Evolutionary conservation across 352 stramenopile species (phyloP).

Genomic region (Globisporangium nodosum): DNA sequence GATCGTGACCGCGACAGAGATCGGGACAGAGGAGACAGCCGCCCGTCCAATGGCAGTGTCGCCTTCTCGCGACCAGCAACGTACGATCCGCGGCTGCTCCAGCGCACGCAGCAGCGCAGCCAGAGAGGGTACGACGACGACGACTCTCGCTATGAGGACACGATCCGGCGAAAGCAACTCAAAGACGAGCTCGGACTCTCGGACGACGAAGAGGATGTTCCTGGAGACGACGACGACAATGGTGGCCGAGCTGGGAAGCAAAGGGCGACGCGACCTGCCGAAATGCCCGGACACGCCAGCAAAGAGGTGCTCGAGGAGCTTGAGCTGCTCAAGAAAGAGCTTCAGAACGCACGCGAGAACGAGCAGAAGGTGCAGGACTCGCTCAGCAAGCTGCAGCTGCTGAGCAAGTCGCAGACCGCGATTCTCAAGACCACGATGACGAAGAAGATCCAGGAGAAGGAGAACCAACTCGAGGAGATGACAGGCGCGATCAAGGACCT

Average conservation of each 20-base stretch:
- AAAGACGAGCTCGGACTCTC: slow-evolving; percentile 79
- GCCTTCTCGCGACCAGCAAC: slow-evolving; percentile 78
- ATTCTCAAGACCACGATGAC: slow-evolving; percentile 83
- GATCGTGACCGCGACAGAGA: background rate
- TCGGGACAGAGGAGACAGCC: background rate
- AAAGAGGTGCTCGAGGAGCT: slow-evolving; percentile 30
- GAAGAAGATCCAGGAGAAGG: slow-evolving; percentile 73
- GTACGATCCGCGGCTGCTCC: slow-evolving; percentile 72
- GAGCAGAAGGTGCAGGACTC: slow-evolving; percentile 78
- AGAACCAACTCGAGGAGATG: slow-evolving; percentile 62
- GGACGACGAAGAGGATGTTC: slow-evolving; percentile 39
- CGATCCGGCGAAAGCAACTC: slow-evolving; percentile 51
- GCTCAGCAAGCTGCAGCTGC: slow-evolving; percentile 69
- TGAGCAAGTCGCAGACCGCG: slow-evolving; percentile 81
- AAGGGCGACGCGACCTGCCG: slow-evolving; percentile 2
- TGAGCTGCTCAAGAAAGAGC: slow-evolving; percentile 53
- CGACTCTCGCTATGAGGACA: slow-evolving; percentile 31
- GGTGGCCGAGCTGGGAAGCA: background rate
- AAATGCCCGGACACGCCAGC: slow-evolving; percentile 6
- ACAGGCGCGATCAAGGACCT: slow-evolving; percentile 51
- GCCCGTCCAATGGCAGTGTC: slow-evolving; percentile 11
- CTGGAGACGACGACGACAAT: slow-evolving; percentile 10
- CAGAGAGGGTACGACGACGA: slow-evolving; percentile 37
- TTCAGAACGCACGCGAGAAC: slow-evolving; percentile 49
- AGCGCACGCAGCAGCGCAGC: slow-evolving; percentile 37